Base-by-base conservation (phyloP, 2,329 filamentous ascomycete species). In the Zymoseptoria pseudotritici region DNA sequence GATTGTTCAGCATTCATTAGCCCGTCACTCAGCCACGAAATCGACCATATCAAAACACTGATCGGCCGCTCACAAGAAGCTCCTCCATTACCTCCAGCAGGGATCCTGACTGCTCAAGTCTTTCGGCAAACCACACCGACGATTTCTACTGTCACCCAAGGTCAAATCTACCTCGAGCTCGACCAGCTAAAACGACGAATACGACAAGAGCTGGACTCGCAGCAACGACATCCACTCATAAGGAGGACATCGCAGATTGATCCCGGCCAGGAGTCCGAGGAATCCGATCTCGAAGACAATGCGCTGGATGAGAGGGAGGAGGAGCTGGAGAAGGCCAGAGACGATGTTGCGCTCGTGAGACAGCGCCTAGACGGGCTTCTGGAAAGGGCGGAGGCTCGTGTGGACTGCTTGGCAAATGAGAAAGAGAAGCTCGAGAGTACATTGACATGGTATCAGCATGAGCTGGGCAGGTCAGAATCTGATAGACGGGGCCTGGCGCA, bases 361-460 rank as follows among this genome's bases (percentile, higher is more conserved):
- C 60, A 67, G 56, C 63, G 64, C 54, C 63, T 67, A 58, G 65
- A 69, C 60, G 66, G 69, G 59, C 69, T 70, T 66, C 53, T 74
- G n/a, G 71, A 71, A 58, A 64, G 63, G 22, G 72, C 72, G 7
- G 72, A 74, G 60, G 59, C 57, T 21, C 64, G 69, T n/a, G 68
- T 74, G 13, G 73, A 75, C 60, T 56, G 61, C 26, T 58, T 72
- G 46, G 66, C 68, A 24, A 65, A 61, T 10, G 71, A 72, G 59
- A 73, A 72, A 56, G 70, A 72, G 46, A 58, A 50, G 3, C 59
- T 73, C 11, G 59, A 64, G 49, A 42, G 61, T n/a, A 50, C 54
- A 21, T 24, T 71, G 50, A 42, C 64, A 11, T 52, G 61, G 9
- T 61, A 63, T 24, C 58, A 58, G 17, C 49, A 62, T 17, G 62